These are phyloP conservation scores for Oryza australiensis DNA, from an alignment of 176 grass and related monocot genomes.

Conservation along the genomic window DNA sequence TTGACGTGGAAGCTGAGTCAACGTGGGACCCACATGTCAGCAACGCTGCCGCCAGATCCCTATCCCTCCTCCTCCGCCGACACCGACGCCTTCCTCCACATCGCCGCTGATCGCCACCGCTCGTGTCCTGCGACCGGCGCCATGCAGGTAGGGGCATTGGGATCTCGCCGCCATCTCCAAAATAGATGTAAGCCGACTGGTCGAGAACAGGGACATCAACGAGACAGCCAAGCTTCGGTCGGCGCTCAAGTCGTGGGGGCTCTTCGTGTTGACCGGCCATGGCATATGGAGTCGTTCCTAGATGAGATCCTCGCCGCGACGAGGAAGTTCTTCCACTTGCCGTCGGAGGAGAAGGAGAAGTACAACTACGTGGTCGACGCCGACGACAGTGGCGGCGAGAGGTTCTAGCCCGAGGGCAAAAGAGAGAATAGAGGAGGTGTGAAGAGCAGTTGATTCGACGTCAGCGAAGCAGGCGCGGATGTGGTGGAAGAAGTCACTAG, in stretches of 20 bases:
- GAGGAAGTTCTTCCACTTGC: constrained; percentile 57
- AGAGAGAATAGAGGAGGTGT: no score
- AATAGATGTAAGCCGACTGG: constrained; percentile 36
- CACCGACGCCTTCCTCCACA: no score
- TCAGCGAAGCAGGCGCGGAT: no score
- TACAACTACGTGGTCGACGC: constrained; percentile 37
- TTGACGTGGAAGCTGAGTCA: no score
- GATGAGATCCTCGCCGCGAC: constrained; percentile 34
- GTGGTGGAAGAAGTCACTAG: no score
- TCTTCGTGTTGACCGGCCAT: constrained; percentile 47
- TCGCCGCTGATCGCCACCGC: no score
- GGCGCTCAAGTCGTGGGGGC: constrained; percentile 52
- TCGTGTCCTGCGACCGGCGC: no score
- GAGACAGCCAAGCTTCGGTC: constrained; percentile 46
- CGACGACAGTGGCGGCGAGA: neutral
- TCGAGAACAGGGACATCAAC: neutral
- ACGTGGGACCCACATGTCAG: no score
- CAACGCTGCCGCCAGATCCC: no score
- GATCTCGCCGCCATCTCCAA: constrained; percentile 32
- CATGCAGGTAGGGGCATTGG: neutral
- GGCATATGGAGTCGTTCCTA: constrained; percentile 37
- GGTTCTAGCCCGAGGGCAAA: constrained; percentile 41
- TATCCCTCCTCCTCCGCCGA: no score
- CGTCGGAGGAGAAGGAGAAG: constrained; percentile 42
- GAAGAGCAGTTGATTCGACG: no score